Conservation (phyloP, 257 asterid species). For the Anisodus acutangulus region DNA sequence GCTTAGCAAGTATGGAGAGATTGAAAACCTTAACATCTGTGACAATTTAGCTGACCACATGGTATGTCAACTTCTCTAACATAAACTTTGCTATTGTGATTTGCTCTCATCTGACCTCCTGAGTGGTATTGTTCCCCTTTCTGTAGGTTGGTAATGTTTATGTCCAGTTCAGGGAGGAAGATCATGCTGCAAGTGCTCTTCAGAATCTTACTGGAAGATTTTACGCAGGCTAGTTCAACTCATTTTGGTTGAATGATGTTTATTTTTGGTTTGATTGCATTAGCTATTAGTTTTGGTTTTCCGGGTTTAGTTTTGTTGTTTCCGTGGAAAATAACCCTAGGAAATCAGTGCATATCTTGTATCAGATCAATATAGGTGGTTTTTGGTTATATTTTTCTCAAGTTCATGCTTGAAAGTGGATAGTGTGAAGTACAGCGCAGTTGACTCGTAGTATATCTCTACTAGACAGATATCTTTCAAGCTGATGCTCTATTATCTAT, state of each 20-base stretch:
- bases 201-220: conserved; percentile 85
- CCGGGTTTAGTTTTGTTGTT: background rate
- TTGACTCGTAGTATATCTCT: background rate
- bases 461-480: background rate
- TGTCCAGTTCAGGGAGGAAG: conserved; percentile 86
- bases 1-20: conserved; percentile 88
- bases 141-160: conserved; percentile 73
- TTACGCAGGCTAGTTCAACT: conserved; percentile 60
- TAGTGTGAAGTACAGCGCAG: background rate
- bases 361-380: background rate
- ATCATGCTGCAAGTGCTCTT: conserved; percentile 78
- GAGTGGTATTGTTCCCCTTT: background rate
- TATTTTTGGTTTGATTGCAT: conserved; percentile 2
- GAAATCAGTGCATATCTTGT: background rate
- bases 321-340: background rate
- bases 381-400: conserved; percentile 13
- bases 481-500: background rate
- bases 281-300: background rate
- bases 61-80: conserved; percentile 40
- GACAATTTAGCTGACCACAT: conserved; percentile 93
- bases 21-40: conserved; percentile 83
- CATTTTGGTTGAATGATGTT: conserved; percentile 11
- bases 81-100: background rate
- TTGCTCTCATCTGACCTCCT: background rate
- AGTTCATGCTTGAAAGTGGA: background rate